A percentile compares a stretch with the other conserved stretches of the same genome.
Evolutionary conservation across 2,329 filamentous ascomycete genomes (phyloP).

Genomic region (Penicillium sp.): DNA sequence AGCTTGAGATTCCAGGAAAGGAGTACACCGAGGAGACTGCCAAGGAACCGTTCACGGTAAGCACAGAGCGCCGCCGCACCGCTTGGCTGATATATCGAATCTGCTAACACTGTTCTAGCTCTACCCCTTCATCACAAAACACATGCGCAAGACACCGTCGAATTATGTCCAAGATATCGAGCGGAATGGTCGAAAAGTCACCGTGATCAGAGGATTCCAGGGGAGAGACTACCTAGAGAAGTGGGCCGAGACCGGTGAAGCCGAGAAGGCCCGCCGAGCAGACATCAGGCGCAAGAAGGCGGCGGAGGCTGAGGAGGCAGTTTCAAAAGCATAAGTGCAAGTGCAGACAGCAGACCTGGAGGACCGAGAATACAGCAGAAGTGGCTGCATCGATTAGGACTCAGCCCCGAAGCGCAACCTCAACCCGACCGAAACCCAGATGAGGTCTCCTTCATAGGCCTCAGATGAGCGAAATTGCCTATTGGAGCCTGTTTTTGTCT

Average conservation of each 20-base stretch:
- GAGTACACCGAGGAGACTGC: not conserved
- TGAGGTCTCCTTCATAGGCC: not conserved
- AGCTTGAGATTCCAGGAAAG: slow-evolving; percentile 6
- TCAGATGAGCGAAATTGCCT: not conserved
- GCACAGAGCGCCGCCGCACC: slow-evolving; percentile 11
- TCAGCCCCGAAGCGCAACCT: not conserved
- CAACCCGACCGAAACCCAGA: not conserved
- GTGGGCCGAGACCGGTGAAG: slow-evolving; percentile 37
- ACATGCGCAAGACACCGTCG: slow-evolving; percentile 30
- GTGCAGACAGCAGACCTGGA: not conserved
- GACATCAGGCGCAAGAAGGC: not conserved
- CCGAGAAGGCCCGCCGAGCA: slow-evolving; percentile 25
- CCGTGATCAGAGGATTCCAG: slow-evolving; percentile 31
- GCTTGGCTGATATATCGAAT: not conserved
- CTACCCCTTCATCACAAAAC: slow-evolving; percentile 46
- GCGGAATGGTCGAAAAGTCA: slow-evolving; percentile 25
- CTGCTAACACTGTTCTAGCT: slow-evolving; percentile 32
- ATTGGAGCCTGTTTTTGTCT: not conserved
- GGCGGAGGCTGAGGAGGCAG: not conserved
- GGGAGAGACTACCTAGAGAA: slow-evolving; percentile 40
- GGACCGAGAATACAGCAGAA: not conserved
- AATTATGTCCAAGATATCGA: slow-evolving; percentile 31
- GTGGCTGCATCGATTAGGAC: not conserved
- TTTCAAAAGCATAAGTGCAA: not conserved
- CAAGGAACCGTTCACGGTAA: slow-evolving; percentile 8